Conservation (phyloP, 495 filamentous ascomycete genomes). For the Penicillium ochrochloron region DNA sequence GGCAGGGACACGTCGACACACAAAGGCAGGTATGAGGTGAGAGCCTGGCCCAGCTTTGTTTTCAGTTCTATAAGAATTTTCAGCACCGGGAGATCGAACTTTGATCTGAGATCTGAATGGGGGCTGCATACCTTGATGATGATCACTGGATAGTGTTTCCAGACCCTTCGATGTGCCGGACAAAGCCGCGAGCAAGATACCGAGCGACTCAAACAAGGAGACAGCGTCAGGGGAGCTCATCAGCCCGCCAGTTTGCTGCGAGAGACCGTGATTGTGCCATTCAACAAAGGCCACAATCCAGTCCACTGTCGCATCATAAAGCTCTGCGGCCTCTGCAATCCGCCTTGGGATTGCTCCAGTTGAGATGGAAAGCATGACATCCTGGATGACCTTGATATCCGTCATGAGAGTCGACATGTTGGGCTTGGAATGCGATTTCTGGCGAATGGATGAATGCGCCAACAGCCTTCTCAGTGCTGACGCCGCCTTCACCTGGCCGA, state of each 20-base stretch:
- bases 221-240: constrained; percentile 48
- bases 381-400: constrained; percentile 52
- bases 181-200: constrained; percentile 49
- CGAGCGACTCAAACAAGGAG: constrained; percentile 50
- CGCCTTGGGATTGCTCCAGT: constrained; percentile 38
- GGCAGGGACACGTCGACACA: constrained; percentile 47
- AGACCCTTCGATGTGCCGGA: constrained; percentile 46
- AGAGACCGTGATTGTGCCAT: constrained; percentile 38
- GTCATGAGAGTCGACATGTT: constrained; percentile 45
- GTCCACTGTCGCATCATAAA: constrained; percentile 41
- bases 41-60: constrained; percentile 44
- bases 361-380: constrained; percentile 49
- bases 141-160: constrained; percentile 41
- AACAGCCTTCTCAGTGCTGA: constrained; percentile 63
- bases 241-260: constrained; percentile 39
- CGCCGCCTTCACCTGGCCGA: constrained; percentile 56
- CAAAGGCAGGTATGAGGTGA: constrained; percentile 49
- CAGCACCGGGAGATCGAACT: constrained; percentile 12
- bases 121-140: constrained; percentile 38
- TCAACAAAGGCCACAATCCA: constrained; percentile 49
- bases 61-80: constrained; percentile 36
- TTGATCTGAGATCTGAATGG: background rate
- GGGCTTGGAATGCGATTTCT: constrained; percentile 27
- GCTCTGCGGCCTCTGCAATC: constrained; percentile 38
- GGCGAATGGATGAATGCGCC: constrained; percentile 57